Evolutionary conservation across 805 yeast species (phyloP), one percentile per base, ranked within the genome.

Genomic region (Candida wancherniae): DNA sequence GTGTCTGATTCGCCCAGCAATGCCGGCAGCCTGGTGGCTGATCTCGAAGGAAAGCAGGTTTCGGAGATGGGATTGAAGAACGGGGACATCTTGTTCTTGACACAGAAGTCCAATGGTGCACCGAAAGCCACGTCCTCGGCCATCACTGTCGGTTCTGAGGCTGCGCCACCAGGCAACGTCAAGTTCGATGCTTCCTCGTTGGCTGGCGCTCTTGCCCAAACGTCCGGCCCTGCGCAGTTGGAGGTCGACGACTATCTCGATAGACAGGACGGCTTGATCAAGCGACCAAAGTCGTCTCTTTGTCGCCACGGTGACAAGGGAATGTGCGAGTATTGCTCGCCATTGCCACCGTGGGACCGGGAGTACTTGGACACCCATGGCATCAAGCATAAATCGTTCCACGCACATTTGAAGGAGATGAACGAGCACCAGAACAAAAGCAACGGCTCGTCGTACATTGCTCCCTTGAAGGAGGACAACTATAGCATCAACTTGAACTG

Each of bases 301-400:
- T 90, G 98, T 57, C 74, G 80, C 37, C 98, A 92, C 54, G 83
- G 90, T 3, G 90, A 80, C 22, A 81, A 80, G 47, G 99, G 97
- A 2, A 92, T 92, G 97, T 92, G 98, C 57, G 98, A 92, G 51
- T 86, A 87, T 53, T 92, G 97, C 55, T 77, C 94, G 19, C 96
- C 97, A 0, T 61, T 92, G 31, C 96, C 95, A 20, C 97, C 98
- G 3, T 92, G 90, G 85, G 96, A 92, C 55, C 71, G 70, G 41
- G 74, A 69, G 14, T 90, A 87, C 53, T 80, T 79, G 42, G 73
- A 73, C 28, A 80, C 77, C 40, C 67, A 87, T 40, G 77, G 74
- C 22, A 85, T 90, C 53, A 92, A 92, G 56, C 97, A 90, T 57
- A 65, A 76, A 29, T 85, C 97, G 3, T 86, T 80, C 55, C 95